Base-by-base conservation (phyloP, 495 filamentous ascomycete genomes). In the Penicillium taxi region DNA sequence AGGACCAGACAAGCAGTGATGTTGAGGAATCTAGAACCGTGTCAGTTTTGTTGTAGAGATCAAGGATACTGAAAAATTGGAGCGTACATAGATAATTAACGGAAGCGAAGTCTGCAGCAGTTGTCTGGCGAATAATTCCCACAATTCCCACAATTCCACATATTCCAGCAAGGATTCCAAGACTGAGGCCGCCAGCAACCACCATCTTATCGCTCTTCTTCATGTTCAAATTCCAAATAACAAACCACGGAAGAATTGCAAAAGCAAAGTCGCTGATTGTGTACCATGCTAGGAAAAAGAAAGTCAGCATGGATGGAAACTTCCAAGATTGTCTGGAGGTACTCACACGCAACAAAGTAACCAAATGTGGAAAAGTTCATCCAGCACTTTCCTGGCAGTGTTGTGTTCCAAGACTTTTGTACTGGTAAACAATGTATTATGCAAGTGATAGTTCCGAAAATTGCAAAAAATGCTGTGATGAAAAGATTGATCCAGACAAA, bases 201-300 rank as follows among this genome's bases (percentile, higher is more conserved):
- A 48, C 52, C 32, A 58, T 44, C 37, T 52, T 57, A 21, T 58
- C 54, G 27, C 52, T 58, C 9, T 45, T 38, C 18, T 55, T 58
- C 51, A 58, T 58, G 22, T 55, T 58, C 34, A 55, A 40, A 30
- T 58, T 45, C 54, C 54, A 58, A 16, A 56, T 36, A 13, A 55
- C 44, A 16, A 58, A 55, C 54, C 54, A 58, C 1, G 51, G 54
- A 2, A 58, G 51, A 20, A 52, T 52, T 1, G 54, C 54, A 32
- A 58, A 52, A 16, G 44, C 41, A 23, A 58, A 50, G 31, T 58
- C 54, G 14, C 44, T 44, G 9, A 39, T 51, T 9, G 52, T 48
- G 20, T 52, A 55, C 48, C 51, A 52, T 8, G 54, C 50, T 54
- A 11, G 6, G 19, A 26, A 34, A 1, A 26, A 22, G 9, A 7